Evolutionary conservation across 1,139 yeast genomes (phyloP), one percentile per base, ranked within the genome.

Genomic region (Dujonia santamariae): DNA sequence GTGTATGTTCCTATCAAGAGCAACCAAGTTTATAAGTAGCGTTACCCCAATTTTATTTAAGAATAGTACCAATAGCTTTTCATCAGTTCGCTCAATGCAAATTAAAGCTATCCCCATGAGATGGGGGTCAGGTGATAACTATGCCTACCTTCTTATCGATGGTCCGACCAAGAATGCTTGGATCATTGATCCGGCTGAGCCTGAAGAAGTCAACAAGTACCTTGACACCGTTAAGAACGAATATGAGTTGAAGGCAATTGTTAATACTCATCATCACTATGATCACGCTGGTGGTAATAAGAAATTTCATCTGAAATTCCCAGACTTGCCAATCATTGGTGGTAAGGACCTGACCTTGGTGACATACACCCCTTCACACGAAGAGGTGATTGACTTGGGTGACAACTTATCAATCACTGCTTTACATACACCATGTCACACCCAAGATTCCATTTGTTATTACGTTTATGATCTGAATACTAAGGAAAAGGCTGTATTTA

Each of bases 401-500:
- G 67, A 69, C 32, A 55, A 69, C 42, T 58, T 87, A 36, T 63
- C 72, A n/a, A 75, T 92, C 34, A 79, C 82, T 4, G 95, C 97
- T 1, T 67, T 92, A 32, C 92, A 92, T 58, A 92, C 99, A 1
- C 98, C 99, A 1, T 92, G 99, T 54, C 99, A 92, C 54, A 92
- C 99, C 0, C 95, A 85, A 56, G 98, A 94, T 56, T 85, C 95
- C 4, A 85, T 92, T 39, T 90, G 97, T 54, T 92, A 87, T 60
- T 85, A 61, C 47, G 86, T 77, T 1, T 67, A 66, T 35, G 97
- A 92, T 54, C 47, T 58, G 9, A 59, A 61, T 23, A 77, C 87
- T 1, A 68, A 67, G 22, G 77, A 88, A 45, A 70, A 67, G 44
- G 92, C 83, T 1, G 90, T 92, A 2, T 87, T 92, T 59, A 87